Conservation (phyloP, 2,329 filamentous ascomycete genomes). For the Fusarium globosum region DNA sequence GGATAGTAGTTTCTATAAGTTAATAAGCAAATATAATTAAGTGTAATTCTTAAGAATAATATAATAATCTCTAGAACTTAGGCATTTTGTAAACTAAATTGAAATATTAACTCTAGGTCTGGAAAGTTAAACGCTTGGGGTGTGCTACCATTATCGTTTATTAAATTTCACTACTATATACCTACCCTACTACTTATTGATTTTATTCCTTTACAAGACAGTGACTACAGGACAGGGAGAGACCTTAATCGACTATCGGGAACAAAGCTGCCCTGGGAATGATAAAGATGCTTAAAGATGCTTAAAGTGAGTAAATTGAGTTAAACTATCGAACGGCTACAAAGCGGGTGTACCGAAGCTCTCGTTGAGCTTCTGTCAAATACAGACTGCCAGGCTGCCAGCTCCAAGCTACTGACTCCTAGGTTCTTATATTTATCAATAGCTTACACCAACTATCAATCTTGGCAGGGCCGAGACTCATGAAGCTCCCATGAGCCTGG, state of each 20-base stretch:
- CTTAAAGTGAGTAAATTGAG: background rate
- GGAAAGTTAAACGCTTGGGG: fast-evolving
- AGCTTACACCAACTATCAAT: background rate
- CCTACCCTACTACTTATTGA: background rate
- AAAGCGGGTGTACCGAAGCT: background rate
- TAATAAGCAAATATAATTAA: background rate
- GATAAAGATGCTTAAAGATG: background rate
- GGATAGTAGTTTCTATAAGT: background rate
- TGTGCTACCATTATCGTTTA: background rate
- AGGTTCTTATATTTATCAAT: background rate
- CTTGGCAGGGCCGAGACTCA: background rate
- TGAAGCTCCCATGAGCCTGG: background rate
- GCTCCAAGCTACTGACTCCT: background rate
- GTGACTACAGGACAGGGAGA: background rate
- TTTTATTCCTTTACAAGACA: background rate
- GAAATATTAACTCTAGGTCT: background rate
- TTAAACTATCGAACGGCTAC: background rate
- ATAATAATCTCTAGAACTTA: fast-evolving
- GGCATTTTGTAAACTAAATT: background rate
- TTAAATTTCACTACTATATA: too few relatives aligned
- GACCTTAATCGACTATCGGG: fast-evolving
- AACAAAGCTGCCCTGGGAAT: background rate
- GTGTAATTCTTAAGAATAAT: background rate
- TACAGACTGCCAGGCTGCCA: background rate
- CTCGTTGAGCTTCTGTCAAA: background rate